These are phyloP conservation scores for Russula virescens DNA, from an alignment of 768 basidiomycete genomes.

Conservation along the genomic window DNA sequence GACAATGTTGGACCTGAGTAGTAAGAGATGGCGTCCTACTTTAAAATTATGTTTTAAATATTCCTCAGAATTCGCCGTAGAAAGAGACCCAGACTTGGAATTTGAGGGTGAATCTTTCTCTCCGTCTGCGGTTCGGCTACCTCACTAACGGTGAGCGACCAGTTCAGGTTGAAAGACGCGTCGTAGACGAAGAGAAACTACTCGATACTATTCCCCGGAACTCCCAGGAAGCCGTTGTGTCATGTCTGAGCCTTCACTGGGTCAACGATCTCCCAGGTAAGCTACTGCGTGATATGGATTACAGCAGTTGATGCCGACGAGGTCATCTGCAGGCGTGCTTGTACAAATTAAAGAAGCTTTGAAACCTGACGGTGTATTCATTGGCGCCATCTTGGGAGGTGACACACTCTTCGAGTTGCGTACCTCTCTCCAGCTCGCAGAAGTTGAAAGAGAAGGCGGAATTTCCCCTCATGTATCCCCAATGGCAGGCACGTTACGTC, in stretches of 20 bases:
- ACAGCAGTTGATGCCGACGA: background rate
- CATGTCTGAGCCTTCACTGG: conserved; percentile 92
- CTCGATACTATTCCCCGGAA: conserved; percentile 57
- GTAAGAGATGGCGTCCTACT: conserved; percentile 37
- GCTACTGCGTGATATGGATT: conserved; percentile 15
- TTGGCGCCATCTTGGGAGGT: conserved; percentile 92
- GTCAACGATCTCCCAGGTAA: conserved; percentile 93
- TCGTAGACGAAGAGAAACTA: conserved; percentile 80
- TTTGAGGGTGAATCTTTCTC: conserved; percentile 60
- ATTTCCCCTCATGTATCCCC: conserved; percentile 96
- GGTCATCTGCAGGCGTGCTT: conserved; percentile 55
- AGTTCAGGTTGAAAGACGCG: conserved; percentile 77
- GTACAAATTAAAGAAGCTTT: conserved; percentile 83
- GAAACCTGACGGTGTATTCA: conserved; percentile 87
- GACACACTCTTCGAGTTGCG: conserved; percentile 94
- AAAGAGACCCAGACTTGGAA: conserved; percentile 70
- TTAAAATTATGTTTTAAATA: conserved; percentile 6
- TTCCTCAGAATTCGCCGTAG: conserved; percentile 54
- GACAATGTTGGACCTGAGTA: conserved; percentile 81
- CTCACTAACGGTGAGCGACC: background rate
- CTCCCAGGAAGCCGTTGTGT: conserved; percentile 88
- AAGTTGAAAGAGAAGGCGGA: conserved; percentile 90
- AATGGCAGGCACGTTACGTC: conserved; percentile 72
- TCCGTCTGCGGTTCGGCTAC: conserved; percentile 4
- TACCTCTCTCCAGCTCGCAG: conserved; percentile 89